A percentile compares a stretch with the other conserved stretches of the same genome.
Evolutionary conservation across 2,329 filamentous ascomycete species (phyloP).

Genomic region (Venturia carpophila): DNA sequence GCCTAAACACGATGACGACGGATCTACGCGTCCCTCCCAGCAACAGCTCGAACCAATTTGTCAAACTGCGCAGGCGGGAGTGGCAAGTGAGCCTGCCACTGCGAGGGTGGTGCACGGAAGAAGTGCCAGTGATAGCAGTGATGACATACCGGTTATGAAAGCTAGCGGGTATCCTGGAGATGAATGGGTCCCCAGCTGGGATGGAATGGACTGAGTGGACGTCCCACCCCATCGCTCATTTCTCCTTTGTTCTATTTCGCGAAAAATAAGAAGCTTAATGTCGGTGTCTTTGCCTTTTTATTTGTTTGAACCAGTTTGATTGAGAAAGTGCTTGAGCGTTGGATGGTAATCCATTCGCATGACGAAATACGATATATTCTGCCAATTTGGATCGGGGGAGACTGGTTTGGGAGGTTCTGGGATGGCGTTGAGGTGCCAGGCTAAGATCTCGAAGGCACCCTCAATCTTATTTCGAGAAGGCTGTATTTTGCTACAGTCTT

Average conservation of each 20-base stretch:
- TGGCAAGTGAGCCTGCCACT: background rate
- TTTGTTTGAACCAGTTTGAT: background rate
- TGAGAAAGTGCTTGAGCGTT: background rate
- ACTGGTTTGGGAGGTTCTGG: too few species aligned
- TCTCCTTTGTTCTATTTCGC: background rate
- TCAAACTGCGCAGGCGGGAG: background rate
- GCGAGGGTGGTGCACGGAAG: background rate
- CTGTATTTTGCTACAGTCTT: background rate
- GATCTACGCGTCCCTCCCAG: background rate
- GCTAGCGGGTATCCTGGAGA: slow-evolving; percentile 20
- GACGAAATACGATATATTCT: too few species aligned
- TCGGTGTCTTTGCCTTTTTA: background rate
- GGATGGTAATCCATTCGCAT: too few species aligned
- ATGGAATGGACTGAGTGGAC: background rate
- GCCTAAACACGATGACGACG: background rate
- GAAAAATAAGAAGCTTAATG: background rate
- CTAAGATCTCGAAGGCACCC: background rate
- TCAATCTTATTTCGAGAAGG: background rate
- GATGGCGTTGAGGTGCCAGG: too few species aligned
- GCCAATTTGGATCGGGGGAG: too few species aligned
- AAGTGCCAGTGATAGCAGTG: slow-evolving; percentile 8
- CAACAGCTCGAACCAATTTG: background rate
- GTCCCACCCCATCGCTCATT: background rate
- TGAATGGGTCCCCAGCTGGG: slow-evolving; percentile 20
- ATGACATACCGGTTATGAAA: slow-evolving; percentile 20